Conservation (phyloP, 805 yeast species). For the Metschnikowia sp. region DNA sequence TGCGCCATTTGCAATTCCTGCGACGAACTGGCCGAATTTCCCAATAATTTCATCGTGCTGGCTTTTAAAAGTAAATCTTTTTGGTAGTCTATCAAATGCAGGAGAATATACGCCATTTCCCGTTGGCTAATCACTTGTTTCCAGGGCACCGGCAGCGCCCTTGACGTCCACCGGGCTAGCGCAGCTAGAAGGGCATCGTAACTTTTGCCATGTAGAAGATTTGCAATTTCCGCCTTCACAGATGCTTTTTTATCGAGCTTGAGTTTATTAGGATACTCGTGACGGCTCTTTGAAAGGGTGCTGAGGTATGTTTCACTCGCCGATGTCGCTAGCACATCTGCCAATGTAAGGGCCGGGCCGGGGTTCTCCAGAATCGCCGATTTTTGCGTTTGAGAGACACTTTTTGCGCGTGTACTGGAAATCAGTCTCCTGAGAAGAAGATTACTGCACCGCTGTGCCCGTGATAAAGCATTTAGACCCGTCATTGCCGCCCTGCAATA, state of each 20-base stretch:
- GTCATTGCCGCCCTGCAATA: background rate
- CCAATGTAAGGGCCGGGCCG: background rate
- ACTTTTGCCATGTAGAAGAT: conserved; percentile 7
- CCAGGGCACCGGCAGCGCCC: conserved; percentile 9
- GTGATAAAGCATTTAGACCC: background rate
- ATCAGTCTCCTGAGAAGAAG: background rate
- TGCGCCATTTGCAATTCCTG: conserved; percentile 3
- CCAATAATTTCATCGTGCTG: conserved; percentile 4
- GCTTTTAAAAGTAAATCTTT: conserved; percentile 9
- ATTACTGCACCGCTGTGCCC: background rate
- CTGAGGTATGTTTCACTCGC: background rate
- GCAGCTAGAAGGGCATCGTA: conserved; percentile 9
- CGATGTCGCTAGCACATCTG: background rate
- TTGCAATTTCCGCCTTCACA: conserved; percentile 6
- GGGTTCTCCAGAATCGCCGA: background rate
- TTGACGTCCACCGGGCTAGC: conserved; percentile 12
- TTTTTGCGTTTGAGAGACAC: background rate
- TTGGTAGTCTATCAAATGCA: conserved; percentile 12
- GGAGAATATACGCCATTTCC: conserved; percentile 14
- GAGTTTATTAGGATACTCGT: background rate
- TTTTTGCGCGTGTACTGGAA: background rate
- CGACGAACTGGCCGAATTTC: background rate
- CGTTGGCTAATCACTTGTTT: conserved; percentile 7
- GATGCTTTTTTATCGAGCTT: background rate
- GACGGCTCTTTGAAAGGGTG: background rate